phyloP scores from a whole-genome alignment of 2,329 filamentous ascomycete genomes.

The Colletotrichum cordylinicola region DNA sequence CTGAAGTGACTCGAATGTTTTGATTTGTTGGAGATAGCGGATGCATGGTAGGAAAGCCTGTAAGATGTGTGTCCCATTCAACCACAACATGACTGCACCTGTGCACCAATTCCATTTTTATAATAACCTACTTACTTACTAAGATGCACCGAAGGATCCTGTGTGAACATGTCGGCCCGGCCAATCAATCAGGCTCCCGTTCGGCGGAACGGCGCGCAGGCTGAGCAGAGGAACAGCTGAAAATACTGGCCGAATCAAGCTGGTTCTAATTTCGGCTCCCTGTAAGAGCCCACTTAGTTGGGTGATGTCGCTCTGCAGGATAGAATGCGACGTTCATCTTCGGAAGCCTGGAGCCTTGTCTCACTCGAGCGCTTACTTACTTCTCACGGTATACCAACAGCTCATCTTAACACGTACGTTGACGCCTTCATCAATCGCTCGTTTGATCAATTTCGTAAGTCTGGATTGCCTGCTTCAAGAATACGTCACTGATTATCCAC shows the following conservation, averaged over 20 bases:
- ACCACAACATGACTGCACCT: neutral
- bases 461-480: rapidly evolving
- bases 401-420: neutral
- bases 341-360: neutral
- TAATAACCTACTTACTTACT: neutral
- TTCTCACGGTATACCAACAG: neutral
- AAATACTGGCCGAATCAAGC: neutral
- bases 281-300: neutral
- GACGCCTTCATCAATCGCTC: neutral
- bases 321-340: neutral
- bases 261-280: neutral
- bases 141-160: neutral
- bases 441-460: neutral
- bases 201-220: neutral
- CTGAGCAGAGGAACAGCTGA: neutral
- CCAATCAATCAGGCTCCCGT: neutral
- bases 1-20: neutral
- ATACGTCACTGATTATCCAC: rapidly evolving
- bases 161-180: neutral
- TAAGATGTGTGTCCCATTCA: neutral
- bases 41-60: neutral
- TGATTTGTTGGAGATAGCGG: neutral
- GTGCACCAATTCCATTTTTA: neutral
- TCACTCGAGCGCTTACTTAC: neutral
- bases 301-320: neutral